phyloP scores from a whole-genome alignment of 2,329 filamentous ascomycete genomes.

The Neurospora sp. region DNA sequence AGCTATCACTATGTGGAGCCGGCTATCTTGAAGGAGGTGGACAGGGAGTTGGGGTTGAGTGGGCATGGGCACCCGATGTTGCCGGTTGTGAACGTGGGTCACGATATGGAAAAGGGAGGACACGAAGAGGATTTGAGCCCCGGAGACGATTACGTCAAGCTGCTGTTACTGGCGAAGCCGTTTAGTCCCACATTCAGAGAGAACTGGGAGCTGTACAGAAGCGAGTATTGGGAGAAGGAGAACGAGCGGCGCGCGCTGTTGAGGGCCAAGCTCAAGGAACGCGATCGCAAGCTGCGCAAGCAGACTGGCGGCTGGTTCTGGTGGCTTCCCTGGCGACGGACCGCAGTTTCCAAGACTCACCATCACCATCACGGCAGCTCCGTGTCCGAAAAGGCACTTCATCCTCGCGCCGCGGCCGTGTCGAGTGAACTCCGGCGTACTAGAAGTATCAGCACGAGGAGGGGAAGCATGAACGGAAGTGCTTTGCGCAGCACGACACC shows the following conservation, averaged over 20 bases:
- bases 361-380: slow-evolving; percentile 29
- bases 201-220: slow-evolving; percentile 91
- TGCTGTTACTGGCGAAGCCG: slow-evolving; percentile 83
- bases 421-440: slow-evolving; percentile 38
- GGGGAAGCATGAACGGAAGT: slow-evolving; percentile 31
- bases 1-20: slow-evolving; percentile 72
- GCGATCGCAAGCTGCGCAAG: slow-evolving; percentile 57
- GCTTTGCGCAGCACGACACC: slow-evolving; percentile 18
- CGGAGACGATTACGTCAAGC: slow-evolving; percentile 84
- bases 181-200: slow-evolving; percentile 92
- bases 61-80: slow-evolving; percentile 29
- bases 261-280: slow-evolving; percentile 56
- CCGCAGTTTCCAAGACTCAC: slow-evolving; percentile 24
- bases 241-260: slow-evolving; percentile 77
- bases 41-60: slow-evolving; percentile 44
- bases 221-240: slow-evolving; percentile 94
- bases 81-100: slow-evolving; percentile 23
- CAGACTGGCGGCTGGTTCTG: slow-evolving; percentile 66
- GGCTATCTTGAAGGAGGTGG: slow-evolving; percentile 45
- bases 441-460: slow-evolving; percentile 39
- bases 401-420: slow-evolving; percentile 29
- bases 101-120: slow-evolving; percentile 52
- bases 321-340: slow-evolving; percentile 69
- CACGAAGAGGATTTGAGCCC: slow-evolving; percentile 85
- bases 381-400: slow-evolving; percentile 29